Evolutionary conservation across 805 yeast species (phyloP).

Genomic region (Pichia exigua): DNA sequence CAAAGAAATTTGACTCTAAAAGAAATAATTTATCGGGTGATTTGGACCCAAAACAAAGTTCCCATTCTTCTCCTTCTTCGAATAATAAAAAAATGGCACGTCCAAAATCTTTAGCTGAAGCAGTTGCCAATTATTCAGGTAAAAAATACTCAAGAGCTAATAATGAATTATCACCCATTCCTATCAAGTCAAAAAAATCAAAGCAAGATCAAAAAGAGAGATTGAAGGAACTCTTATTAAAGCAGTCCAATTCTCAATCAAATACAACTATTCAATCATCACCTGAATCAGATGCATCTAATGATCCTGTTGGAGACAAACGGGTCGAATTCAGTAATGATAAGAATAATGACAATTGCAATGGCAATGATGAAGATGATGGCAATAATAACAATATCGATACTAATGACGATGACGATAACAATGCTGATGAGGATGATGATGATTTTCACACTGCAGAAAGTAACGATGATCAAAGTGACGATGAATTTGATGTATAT

Average conservation of each 20-base stretch:
- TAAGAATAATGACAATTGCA: too few relatives aligned
- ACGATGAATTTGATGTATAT: not conserved
- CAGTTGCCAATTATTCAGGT: constrained; percentile 50
- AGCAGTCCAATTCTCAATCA: constrained; percentile 2
- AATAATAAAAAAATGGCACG: constrained; percentile 16
- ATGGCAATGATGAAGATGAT: not conserved
- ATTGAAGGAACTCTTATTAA: constrained; percentile 7
- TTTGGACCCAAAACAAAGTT: not conserved
- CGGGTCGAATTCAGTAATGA: too few relatives aligned
- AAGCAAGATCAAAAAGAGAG: constrained; percentile 5
- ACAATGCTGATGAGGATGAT: constrained; percentile 9
- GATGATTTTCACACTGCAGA: constrained; percentile 24
- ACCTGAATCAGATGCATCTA: not conserved
- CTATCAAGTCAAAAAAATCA: constrained; percentile 33
- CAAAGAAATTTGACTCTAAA: constrained; percentile 10
- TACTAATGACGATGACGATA: constrained; percentile 3
- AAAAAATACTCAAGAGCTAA: constrained; percentile 30
- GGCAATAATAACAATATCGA: constrained; percentile 2
- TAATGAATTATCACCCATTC: not conserved
- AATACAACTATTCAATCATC: constrained; percentile 4
- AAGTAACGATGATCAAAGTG: not conserved
- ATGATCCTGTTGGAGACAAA: too few relatives aligned
- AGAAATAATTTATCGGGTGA: not conserved
- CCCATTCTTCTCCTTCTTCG: not conserved
- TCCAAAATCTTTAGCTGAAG: constrained; percentile 49